A percentile compares a stretch with the other conserved stretches of the same genome.
phyloP scores from a whole-genome alignment of 139 green algal species.

The Asterochloris sp. region DNA sequence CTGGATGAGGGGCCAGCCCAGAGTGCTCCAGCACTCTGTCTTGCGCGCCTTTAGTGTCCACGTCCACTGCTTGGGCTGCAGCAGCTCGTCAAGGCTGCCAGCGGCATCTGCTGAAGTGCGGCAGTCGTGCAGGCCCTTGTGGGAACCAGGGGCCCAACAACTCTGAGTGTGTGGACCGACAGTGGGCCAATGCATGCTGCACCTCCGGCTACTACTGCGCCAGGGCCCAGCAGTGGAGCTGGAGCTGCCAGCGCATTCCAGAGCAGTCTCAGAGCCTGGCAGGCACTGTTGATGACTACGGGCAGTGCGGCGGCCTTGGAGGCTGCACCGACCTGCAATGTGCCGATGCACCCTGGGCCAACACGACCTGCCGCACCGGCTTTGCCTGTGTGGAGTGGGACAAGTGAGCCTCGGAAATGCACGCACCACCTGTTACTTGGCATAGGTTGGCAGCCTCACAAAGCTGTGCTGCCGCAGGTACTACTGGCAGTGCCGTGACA shows the following conservation, averaged over 20 bases:
- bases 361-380: background rate
- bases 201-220: conserved; percentile 14
- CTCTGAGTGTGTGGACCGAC: conserved; percentile 1
- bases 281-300: background rate
- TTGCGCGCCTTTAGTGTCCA: too few species aligned
- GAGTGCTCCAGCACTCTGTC: too few species aligned
- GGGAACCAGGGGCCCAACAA: background rate
- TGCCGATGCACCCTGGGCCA: conserved; percentile 1
- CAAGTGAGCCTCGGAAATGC: background rate
- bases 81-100: too few species aligned
- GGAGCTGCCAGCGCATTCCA: background rate
- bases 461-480: background rate
- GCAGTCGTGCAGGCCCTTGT: background rate
- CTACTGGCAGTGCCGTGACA: conserved; percentile 15
- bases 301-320: conserved; percentile 10
- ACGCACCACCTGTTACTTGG: background rate
- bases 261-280: background rate
- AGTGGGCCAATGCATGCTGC: conserved; percentile 16
- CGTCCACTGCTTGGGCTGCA: too few species aligned
- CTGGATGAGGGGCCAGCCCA: too few species aligned
- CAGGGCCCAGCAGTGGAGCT: conserved; percentile 12
- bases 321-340: conserved; percentile 2
- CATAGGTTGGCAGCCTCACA: background rate
- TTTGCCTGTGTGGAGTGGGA: conserved; percentile 15
- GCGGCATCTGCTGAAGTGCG: too few species aligned